phyloP scores from a whole-genome alignment of 2,329 filamentous ascomycete genomes.

The Xylaria sp. region DNA sequence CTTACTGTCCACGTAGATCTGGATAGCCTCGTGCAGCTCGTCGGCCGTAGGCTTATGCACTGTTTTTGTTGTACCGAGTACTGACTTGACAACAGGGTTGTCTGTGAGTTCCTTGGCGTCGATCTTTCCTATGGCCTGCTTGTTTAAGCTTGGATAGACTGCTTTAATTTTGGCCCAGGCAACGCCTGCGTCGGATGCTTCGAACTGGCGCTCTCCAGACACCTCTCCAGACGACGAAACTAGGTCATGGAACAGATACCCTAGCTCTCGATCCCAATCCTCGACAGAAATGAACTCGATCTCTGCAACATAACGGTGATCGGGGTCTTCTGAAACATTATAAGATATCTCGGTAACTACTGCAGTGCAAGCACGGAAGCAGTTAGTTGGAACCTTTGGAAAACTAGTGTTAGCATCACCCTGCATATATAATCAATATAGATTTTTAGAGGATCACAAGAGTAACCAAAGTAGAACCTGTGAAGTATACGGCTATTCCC shows the following conservation, averaged over 20 bases:
- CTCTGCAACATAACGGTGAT: slow-evolving; percentile 54
- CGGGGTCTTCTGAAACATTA: slow-evolving; percentile 51
- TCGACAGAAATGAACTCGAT: slow-evolving; percentile 60
- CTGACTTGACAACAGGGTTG: slow-evolving; percentile 43
- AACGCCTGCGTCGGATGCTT: slow-evolving; percentile 50
- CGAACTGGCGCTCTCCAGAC: slow-evolving; percentile 44
- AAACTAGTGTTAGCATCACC: background rate
- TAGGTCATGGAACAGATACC: slow-evolving; percentile 55
- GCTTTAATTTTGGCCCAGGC: slow-evolving; percentile 50
- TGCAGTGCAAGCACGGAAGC: slow-evolving; percentile 67
- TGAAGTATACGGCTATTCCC: background rate
- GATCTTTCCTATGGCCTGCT: slow-evolving; percentile 16
- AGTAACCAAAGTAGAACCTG: background rate
- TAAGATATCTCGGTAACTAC: slow-evolving; percentile 65
- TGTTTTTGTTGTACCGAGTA: slow-evolving; percentile 53
- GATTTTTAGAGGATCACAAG: background rate
- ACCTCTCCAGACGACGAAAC: slow-evolving; percentile 47
- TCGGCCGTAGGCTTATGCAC: slow-evolving; percentile 46
- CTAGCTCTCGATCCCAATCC: slow-evolving; percentile 60
- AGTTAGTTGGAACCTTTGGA: slow-evolving; percentile 44
- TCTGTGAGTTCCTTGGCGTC: slow-evolving; percentile 49
- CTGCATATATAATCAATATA: background rate
- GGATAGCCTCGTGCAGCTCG: slow-evolving; percentile 53
- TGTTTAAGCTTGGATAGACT: slow-evolving; percentile 41
- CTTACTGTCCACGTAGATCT: slow-evolving; percentile 60